phyloP scores from a whole-genome alignment of 306 rosid genomes.

The Dryas octopetala region DNA sequence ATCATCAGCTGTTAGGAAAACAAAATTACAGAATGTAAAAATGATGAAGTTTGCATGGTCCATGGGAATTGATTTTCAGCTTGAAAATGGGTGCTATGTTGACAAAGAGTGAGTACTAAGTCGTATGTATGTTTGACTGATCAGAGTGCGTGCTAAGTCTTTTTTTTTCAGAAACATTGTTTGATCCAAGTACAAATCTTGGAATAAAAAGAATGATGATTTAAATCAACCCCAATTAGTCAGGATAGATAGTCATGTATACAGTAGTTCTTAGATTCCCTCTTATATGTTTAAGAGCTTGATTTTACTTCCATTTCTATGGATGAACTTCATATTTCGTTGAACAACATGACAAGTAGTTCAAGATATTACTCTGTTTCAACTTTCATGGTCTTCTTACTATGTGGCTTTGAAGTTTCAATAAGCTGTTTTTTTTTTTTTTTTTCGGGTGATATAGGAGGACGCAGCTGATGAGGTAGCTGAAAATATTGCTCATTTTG shows the following conservation, averaged over 20 bases:
- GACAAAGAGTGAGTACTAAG: background rate
- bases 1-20: background rate
- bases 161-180: background rate
- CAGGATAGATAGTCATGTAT: background rate
- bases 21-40: background rate
- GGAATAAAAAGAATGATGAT: background rate
- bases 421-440: background rate
- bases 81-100: background rate
- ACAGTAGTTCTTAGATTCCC: background rate
- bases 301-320: background rate
- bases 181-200: background rate
- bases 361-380: background rate
- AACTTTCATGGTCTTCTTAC: background rate
- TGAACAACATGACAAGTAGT: background rate
- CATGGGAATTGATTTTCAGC: background rate
- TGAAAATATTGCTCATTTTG: slow-evolving; percentile 64
- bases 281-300: background rate
- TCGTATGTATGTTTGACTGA: background rate
- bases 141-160: no score
- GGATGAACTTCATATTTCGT: background rate
- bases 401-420: background rate
- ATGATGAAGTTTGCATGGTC: background rate
- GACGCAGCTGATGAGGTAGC: slow-evolving; percentile 62
- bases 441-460: slow-evolving; percentile 50
- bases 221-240: background rate